Evolutionary conservation across 2,329 filamentous ascomycete species (phyloP).

Genomic region (Bisporella sp.): DNA sequence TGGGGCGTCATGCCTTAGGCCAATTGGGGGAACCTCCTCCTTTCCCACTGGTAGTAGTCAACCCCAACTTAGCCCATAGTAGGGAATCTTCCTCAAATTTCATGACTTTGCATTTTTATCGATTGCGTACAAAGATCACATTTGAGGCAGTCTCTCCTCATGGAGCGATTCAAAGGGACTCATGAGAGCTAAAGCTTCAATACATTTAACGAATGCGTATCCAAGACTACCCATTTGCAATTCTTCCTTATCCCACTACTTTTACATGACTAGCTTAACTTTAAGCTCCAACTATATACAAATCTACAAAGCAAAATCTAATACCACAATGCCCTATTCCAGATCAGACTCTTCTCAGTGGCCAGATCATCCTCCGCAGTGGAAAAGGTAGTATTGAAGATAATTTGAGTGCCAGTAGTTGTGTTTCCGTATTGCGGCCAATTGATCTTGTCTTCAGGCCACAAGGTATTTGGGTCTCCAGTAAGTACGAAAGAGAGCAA

Average conservation of each 20-base stretch:
- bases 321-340: slow-evolving; percentile 31
- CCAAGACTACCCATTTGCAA: too few species aligned
- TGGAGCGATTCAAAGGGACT: too few species aligned
- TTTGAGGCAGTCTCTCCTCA: too few species aligned
- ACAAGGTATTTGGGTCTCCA: slow-evolving; percentile 27
- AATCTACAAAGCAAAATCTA: slow-evolving; percentile 8
- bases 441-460: slow-evolving; percentile 27
- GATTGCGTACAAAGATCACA: too few species aligned
- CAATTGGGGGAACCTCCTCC: neutral
- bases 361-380: slow-evolving; percentile 27
- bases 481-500: slow-evolving; percentile 28
- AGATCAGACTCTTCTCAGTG: slow-evolving; percentile 24
- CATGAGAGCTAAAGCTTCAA: too few species aligned
- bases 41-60: neutral
- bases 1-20: neutral
- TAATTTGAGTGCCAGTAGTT: slow-evolving; percentile 20
- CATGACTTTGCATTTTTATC: neutral
- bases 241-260: too few species aligned
- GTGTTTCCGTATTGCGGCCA: slow-evolving; percentile 27
- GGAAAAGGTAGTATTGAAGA: slow-evolving; percentile 29
- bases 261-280: too few species aligned
- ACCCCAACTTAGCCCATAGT: neutral
- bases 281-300: too few species aligned
- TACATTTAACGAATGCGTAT: too few species aligned
- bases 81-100: neutral